phyloP scores from a whole-genome alignment of 495 filamentous ascomycete species.

The Tuber indicum region DNA sequence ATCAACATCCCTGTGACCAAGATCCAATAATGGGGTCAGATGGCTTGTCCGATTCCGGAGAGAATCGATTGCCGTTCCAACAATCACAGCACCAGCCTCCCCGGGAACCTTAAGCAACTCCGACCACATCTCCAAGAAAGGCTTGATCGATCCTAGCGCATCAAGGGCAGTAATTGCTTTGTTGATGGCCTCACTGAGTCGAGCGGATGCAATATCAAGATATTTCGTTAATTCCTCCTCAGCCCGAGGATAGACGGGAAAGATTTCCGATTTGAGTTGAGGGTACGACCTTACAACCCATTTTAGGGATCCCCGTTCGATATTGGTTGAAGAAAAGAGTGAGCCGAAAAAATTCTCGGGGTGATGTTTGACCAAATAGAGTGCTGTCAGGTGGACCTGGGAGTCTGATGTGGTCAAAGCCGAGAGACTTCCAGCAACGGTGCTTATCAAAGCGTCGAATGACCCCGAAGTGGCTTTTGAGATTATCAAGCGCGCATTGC shows the following conservation, averaged over 20 bases:
- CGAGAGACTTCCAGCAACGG: conserved; percentile 23
- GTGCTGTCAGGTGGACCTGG: conserved; percentile 11
- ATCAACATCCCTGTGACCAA: background rate
- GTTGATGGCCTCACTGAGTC: conserved; percentile 28
- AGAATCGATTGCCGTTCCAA: conserved; percentile 26
- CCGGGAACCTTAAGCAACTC: conserved; percentile 27
- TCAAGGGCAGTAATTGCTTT: conserved; percentile 31
- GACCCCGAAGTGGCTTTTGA: conserved; percentile 2
- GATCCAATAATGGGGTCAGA: background rate
- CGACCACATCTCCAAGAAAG: conserved; percentile 27
- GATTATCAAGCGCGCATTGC: conserved; percentile 1
- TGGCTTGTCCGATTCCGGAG: background rate
- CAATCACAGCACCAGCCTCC: conserved; percentile 26
- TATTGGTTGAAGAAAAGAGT: conserved; percentile 24
- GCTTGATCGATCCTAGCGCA: conserved; percentile 26
- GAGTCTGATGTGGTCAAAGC: conserved; percentile 3
- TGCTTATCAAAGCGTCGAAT: conserved; percentile 27
- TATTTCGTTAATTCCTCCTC: conserved; percentile 21
- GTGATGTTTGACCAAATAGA: conserved; percentile 25
- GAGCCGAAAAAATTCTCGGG: conserved; percentile 27
- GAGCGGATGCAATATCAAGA: conserved; percentile 26
- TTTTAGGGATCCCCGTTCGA: conserved; percentile 26
- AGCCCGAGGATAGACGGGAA: conserved; percentile 17
- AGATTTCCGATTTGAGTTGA: conserved; percentile 21
- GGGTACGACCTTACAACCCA: conserved; percentile 28